Evolutionary conservation across 345 rosid genomes (phyloP).

Genomic region (Mangifera indica): DNA sequence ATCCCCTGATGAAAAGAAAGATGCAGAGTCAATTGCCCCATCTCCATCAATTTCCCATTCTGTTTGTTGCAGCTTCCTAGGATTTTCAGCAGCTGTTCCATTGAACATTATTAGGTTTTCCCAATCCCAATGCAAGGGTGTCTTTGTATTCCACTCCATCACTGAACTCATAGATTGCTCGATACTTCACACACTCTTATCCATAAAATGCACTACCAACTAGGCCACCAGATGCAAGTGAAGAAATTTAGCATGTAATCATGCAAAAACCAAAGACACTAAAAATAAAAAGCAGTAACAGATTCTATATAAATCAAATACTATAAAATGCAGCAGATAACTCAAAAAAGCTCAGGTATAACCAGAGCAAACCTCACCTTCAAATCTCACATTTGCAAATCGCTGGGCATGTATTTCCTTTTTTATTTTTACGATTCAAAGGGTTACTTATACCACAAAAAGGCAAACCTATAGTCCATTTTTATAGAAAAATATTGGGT

Average conservation of each 20-base stretch:
- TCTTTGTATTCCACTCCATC: constrained; percentile 86
- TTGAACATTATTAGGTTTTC: constrained; percentile 62
- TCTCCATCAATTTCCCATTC: constrained; percentile 73
- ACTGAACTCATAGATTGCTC: constrained; percentile 40
- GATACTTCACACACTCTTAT: constrained; percentile 10
- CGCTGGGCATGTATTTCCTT: constrained; percentile 4
- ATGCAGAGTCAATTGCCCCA: constrained; percentile 53
- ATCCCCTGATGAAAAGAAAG: constrained; percentile 54
- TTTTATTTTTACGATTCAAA: constrained; percentile 15
- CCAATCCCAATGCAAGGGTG: constrained; percentile 75
- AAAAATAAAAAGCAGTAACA: neutral
- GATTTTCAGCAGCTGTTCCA: constrained; percentile 48
- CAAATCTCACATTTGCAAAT: constrained; percentile 23
- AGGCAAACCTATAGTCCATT: constrained; percentile 12
- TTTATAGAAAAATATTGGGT: constrained; percentile 8
- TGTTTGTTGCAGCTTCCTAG: constrained; percentile 43
- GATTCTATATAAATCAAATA: neutral
- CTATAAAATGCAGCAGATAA: constrained; percentile 4
- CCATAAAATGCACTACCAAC: constrained; percentile 22
- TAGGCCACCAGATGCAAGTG: constrained; percentile 21
- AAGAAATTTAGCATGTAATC: constrained; percentile 5
- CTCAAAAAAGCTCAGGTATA: constrained; percentile 1
- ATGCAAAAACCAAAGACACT: constrained; percentile 8
- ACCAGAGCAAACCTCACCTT: constrained; percentile 22
- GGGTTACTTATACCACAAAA: neutral